A percentile compares a stretch with the other conserved stretches of the same genome.
Evolutionary conservation across 2,329 filamentous ascomycete species (phyloP).

Genomic region (Apiospora koreana): DNA sequence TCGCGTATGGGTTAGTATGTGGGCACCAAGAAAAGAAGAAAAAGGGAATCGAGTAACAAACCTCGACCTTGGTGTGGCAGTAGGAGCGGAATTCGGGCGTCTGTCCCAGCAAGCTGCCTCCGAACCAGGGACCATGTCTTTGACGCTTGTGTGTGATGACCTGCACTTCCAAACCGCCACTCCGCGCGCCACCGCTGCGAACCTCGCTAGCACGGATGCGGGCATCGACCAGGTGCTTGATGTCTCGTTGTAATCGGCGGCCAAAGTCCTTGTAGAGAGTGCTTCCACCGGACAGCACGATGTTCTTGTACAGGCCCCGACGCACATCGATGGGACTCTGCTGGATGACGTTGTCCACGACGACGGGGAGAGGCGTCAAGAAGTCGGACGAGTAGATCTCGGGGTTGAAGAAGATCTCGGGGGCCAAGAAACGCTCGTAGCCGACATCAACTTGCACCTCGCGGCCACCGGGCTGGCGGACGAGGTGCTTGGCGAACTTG

Average conservation of each 20-base stretch:
- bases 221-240: conserved; percentile 91
- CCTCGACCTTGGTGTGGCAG: conserved; percentile 89
- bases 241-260: conserved; percentile 91
- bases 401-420: conserved; percentile 99
- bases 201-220: conserved; percentile 91
- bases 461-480: conserved; percentile 82
- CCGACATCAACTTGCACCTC: conserved; percentile 88
- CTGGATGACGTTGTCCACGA: conserved; percentile 96
- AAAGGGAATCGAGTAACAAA: conserved; percentile 34
- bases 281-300: conserved; percentile 94
- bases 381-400: conserved; percentile 99
- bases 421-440: conserved; percentile 96
- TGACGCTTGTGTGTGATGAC: conserved; percentile 98
- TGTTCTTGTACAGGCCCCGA: conserved; percentile 98
- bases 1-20: conserved; percentile 13
- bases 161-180: conserved; percentile 92
- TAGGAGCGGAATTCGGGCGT: conserved; percentile 98
- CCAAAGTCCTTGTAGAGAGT: conserved; percentile 99
- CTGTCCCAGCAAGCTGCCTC: conserved; percentile 92
- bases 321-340: conserved; percentile 97
- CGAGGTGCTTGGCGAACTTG: conserved; percentile 86
- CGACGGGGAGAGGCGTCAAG: conserved; percentile 87
- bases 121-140: conserved; percentile 97
- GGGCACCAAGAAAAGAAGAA: background rate
- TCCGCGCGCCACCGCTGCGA: conserved; percentile 87